Evolutionary conservation across 1,284 basidiomycete species (phyloP), one percentile per base, ranked within the genome.

Genomic region (Ganoderma resinaceum): DNA sequence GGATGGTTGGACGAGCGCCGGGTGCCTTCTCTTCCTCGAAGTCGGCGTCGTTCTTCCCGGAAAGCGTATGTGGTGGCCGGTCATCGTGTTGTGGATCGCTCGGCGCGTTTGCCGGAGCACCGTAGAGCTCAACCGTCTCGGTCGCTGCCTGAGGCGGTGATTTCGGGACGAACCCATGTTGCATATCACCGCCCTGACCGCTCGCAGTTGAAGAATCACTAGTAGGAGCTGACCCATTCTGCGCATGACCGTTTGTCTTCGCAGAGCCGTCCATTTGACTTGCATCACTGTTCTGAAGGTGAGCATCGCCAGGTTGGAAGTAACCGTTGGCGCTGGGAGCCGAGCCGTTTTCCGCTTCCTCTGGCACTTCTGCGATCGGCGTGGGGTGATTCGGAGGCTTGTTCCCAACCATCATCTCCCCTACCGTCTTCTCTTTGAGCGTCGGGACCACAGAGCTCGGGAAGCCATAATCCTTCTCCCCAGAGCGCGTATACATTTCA

Each of bases 361-460:
- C 66, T 2, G 63, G 33, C 2, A 55, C 62, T 26, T 69, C 73
- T 71, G 80, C 73, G 69, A 84, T 68, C 43, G 83, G 74, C 74
- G 75, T 76, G 63, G 82, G 79, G 5, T 78, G 65, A 42, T 61
- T 40, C 6, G 66, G 65, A 23, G 76, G 76, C 31, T 18, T 55
- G 31, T 78, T 74, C 63, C 90, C 87, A 23, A 76, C 76, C 31
- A 55, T 55, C 33, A 78, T 74, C 65, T 90, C 87, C 3, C 77
- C 77, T 31, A 92, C 81, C 0, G 83, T 83, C 77, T 90, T 88
- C 80, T 94, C 91, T 77, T 95, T 94, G 7, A 93, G 77, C 0
- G 89, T 92, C 0, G 93, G 92, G 1, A 93, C 88, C 11, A 88
- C 82, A 0, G 89, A 82, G 72, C 87, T 88, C 0, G 90, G 85